phyloP scores from a whole-genome alignment of 106 monocot genomes.

The Ottelia alismoides region DNA sequence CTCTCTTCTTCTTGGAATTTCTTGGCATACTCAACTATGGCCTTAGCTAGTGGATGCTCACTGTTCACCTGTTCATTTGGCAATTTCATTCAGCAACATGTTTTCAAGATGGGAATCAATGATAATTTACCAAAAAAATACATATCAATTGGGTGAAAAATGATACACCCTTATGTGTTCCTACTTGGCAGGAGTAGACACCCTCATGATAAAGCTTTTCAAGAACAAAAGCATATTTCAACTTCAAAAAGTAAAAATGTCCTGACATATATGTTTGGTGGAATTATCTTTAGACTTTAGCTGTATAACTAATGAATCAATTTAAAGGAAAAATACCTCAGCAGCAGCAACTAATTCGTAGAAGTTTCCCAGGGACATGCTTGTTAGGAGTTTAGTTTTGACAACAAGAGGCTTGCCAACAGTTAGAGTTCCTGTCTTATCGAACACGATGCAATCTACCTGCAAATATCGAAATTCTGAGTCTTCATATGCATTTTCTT shows the following conservation, averaged over 20 bases:
- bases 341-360: constrained; percentile 69
- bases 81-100: too few relatives aligned
- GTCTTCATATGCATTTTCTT: not conserved
- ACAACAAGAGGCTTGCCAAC: constrained; percentile 76
- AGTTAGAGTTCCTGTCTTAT: constrained; percentile 91
- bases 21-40: constrained; percentile 69
- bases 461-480: constrained; percentile 12
- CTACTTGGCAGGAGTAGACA: too few relatives aligned
- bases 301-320: too few relatives aligned
- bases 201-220: too few relatives aligned
- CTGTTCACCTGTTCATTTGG: constrained; percentile 83
- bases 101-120: too few relatives aligned
- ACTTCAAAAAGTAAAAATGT: too few relatives aligned
- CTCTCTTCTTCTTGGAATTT: constrained; percentile 56
- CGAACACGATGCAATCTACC: constrained; percentile 89
- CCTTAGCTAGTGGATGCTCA: constrained; percentile 84
- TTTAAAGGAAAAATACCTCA: constrained; percentile 34
- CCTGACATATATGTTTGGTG: too few relatives aligned
- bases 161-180: too few relatives aligned
- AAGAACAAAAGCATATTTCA: too few relatives aligned
- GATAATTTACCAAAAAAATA: too few relatives aligned
- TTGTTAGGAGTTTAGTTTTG: constrained; percentile 58
- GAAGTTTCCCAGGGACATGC: constrained; percentile 52
- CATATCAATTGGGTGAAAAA: too few relatives aligned
- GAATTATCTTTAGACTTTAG: too few relatives aligned